A percentile compares a stretch with the other conserved stretches of the same genome.
Conservation (phyloP, 2,329 filamentous ascomycete genomes). For the Pseudocercospora crystallina region DNA sequence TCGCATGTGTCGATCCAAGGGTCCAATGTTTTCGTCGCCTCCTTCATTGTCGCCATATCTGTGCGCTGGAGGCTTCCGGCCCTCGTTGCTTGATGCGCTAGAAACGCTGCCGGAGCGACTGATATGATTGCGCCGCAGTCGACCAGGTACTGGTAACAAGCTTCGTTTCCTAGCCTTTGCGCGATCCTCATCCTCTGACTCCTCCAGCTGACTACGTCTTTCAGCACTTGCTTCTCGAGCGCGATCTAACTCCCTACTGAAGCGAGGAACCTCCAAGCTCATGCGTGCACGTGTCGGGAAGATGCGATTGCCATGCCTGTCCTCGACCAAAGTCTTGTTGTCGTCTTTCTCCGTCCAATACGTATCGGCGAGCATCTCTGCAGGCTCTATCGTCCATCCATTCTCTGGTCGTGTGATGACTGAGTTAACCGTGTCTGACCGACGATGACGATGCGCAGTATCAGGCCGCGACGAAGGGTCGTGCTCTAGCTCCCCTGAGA, state of each 20-base stretch:
- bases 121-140: conserved; percentile 23
- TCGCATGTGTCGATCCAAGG: conserved; percentile 47
- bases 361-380: conserved; percentile 83
- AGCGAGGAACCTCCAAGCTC: conserved; percentile 25
- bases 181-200: conserved; percentile 18
- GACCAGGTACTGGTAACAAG: conserved; percentile 23
- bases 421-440: conserved; percentile 45
- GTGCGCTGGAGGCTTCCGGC: conserved; percentile 42
- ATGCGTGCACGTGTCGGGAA: conserved; percentile 50
- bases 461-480: conserved; percentile 13
- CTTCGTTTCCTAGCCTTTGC: conserved; percentile 6
- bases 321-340: conserved; percentile 79
- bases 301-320: conserved; percentile 72
- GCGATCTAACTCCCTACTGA: conserved; percentile 23
- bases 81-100: conserved; percentile 32
- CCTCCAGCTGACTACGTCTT: conserved; percentile 11
- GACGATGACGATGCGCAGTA: conserved; percentile 27
- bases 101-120: conserved; percentile 28
- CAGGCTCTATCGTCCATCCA: conserved; percentile 81
- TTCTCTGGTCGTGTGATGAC: conserved; percentile 72
- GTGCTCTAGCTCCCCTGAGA: conserved; percentile 29
- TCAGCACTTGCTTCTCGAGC: conserved; percentile 10
- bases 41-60: conserved; percentile 46
- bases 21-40: conserved; percentile 46
- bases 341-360: conserved; percentile 84